Percentiles rank a stretch among this genome's conserved stretches.
phyloP scores from a whole-genome alignment of 2,329 filamentous ascomycete species.

The Phaeosphaeria sp. region DNA sequence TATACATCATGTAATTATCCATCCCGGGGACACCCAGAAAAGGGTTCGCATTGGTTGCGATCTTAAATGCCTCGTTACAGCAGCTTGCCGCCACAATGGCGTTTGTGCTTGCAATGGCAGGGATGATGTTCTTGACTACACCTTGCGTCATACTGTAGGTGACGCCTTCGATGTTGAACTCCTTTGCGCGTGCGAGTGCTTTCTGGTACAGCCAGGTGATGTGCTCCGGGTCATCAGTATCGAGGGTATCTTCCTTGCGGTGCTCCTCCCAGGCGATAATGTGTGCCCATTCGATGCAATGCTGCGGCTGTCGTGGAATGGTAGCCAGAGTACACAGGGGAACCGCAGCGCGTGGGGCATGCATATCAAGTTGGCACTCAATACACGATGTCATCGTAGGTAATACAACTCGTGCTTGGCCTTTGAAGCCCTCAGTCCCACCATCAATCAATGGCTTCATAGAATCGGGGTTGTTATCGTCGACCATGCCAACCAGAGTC shows the following conservation, averaged over 20 bases:
- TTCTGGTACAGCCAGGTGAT: constrained; percentile 96
- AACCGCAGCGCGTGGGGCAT: constrained; percentile 94
- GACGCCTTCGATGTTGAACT: constrained; percentile 90
- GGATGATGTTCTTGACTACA: constrained; percentile 99
- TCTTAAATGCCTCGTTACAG: constrained; percentile 96
- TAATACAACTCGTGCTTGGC: constrained; percentile 89
- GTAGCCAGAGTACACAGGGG: constrained; percentile 95
- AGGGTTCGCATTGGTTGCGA: constrained; percentile 82
- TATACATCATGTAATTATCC: constrained; percentile 97
- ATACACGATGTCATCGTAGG: constrained; percentile 95
- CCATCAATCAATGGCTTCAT: constrained; percentile 96
- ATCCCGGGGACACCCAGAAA: constrained; percentile 76
- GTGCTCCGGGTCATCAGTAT: constrained; percentile 96
- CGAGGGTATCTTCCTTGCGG: constrained; percentile 75
- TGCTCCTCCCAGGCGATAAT: constrained; percentile 92
- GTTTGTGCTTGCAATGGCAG: constrained; percentile 96
- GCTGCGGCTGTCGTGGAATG: constrained; percentile 94
- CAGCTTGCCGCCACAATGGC: constrained; percentile 94
- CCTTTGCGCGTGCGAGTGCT: constrained; percentile 77
- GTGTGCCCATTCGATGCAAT: constrained; percentile 99
- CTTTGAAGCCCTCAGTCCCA: constrained; percentile 98
- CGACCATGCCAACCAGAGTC: constrained; percentile 88
- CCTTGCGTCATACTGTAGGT: constrained; percentile 97
- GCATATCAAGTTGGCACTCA: constrained; percentile 98
- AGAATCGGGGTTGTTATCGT: constrained; percentile 79